Evolutionary conservation across 169 alveolate species (phyloP).

Genomic region (Perkinsus olseni): DNA sequence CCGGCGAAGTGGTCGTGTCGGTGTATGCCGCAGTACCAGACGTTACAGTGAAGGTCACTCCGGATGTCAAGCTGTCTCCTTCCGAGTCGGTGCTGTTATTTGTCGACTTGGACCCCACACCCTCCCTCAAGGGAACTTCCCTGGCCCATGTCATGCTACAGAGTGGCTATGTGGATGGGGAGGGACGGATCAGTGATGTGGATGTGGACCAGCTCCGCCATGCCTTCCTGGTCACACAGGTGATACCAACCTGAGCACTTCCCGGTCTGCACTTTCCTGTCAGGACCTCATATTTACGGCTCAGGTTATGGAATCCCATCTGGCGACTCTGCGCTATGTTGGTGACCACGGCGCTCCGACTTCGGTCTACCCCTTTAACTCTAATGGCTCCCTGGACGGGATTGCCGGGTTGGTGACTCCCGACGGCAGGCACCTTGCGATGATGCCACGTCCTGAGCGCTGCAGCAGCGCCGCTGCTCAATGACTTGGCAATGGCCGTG

Average conservation of each 20-base stretch:
- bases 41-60: slow-evolving; percentile 14
- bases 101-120: slow-evolving; percentile 18
- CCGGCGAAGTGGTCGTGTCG: slow-evolving; percentile 29
- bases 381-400: slow-evolving; percentile 34
- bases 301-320: slow-evolving; percentile 4
- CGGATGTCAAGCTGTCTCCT: slow-evolving; percentile 17
- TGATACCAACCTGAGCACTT: neutral
- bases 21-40: slow-evolving; percentile 11
- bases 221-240: neutral
- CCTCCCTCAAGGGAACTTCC: neutral
- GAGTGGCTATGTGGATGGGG: neutral
- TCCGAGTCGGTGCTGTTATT: slow-evolving; percentile 24
- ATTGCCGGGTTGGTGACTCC: slow-evolving; percentile 30
- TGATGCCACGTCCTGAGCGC: slow-evolving; percentile 40
- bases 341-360: slow-evolving; percentile 31
- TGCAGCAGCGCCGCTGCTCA: too few species aligned
- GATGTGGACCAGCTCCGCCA: neutral
- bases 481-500: slow-evolving; percentile 37
- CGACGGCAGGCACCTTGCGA: slow-evolving; percentile 26
- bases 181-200: neutral
- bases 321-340: slow-evolving; percentile 17
- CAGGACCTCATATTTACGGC: neutral
- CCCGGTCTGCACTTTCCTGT: neutral
- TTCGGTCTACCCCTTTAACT: slow-evolving; percentile 31
- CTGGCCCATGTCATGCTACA: slow-evolving; percentile 3